Evolutionary conservation across 768 basidiomycete genomes (phyloP), one percentile per base, ranked within the genome.

Genomic region (Mycena amicta): DNA sequence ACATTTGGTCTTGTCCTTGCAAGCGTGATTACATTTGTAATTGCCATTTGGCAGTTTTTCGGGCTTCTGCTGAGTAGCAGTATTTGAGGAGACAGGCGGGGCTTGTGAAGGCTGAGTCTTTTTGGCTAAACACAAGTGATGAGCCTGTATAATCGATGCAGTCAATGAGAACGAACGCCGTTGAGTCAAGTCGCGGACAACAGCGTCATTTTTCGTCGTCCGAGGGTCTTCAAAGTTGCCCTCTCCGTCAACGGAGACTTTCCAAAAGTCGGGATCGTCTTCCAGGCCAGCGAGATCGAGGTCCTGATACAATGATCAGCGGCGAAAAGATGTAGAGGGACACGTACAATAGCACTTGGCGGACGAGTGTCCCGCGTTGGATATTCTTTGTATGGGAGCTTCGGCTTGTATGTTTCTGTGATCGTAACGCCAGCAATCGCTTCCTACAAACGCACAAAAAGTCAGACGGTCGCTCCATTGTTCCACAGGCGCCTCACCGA

Each of bases 1-100:
- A 67, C 92, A 94, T 41, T 75, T 79, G 3, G 75, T 72, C 71
- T 92, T 93, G 66, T 92, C 85, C 68, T 88, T 90, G 78, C 92
- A 94, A 22, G 80, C 52, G 64, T 94, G 92, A 63, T 90, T 89
- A 67, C 92, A 94, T 50, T 77, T 75, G 61, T 83, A 86, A 56
- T 83, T 87, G 15, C 89, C 89, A 67, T 90, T 87, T 2, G 81
- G 73, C 16, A 86, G 74, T 62, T 74, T 78, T 58, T 73, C 76
- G 1, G 73, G 68, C n/a, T 59, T 52, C 1, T 43, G 11, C 13
- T 11, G 41, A 43, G 51, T 33, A 28, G 43, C 41, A 29, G 43
- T 26, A 26, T 57, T 57, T 23, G 50, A 28, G 26, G 55, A 41
- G 37, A 51, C 52, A n/a, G 49, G 20, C 47, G 47, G 45, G 26